These are phyloP conservation scores for Cordyceps cateniannulata DNA, from an alignment of 2,329 filamentous ascomycete genomes.

Conservation along the genomic window DNA sequence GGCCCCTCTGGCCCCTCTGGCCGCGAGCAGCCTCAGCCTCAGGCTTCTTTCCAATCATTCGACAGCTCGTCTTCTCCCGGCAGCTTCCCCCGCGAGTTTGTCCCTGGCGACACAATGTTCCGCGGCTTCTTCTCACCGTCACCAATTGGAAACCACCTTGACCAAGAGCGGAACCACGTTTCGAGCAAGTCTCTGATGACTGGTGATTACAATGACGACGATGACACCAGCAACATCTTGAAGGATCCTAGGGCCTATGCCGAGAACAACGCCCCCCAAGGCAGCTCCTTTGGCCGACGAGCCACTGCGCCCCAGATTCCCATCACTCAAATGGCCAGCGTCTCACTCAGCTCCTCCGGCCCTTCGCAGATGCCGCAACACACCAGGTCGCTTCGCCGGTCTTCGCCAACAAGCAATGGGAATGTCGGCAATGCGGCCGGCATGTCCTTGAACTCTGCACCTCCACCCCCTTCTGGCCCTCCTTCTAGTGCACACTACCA, in stretches of 20 bases:
- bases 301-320: conserved; percentile 68
- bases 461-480: conserved; percentile 27
- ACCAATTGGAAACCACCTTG: conserved; percentile 62
- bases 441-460: neutral
- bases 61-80: conserved; percentile 53
- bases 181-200: conserved; percentile 68
- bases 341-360: conserved; percentile 56
- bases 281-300: conserved; percentile 43
- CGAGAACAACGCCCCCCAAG: conserved; percentile 41
- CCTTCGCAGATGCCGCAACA: conserved; percentile 49
- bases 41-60: conserved; percentile 49
- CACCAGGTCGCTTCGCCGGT: conserved; percentile 36
- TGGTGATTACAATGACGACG: conserved; percentile 56
- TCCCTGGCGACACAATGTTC: conserved; percentile 42
- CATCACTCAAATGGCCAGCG: conserved; percentile 57
- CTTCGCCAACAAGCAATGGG: conserved; percentile 43
- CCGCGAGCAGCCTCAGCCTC: conserved; percentile 49
- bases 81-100: conserved; percentile 48
- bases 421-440: neutral
- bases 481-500: conserved; percentile 42
- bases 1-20: conserved; percentile 30
- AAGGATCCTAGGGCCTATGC: conserved; percentile 68
- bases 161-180: conserved; percentile 45
- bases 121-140: conserved; percentile 65
- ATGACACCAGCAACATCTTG: conserved; percentile 66